phyloP scores from a whole-genome alignment of 495 filamentous ascomycete species.

The Poronia punctata region DNA sequence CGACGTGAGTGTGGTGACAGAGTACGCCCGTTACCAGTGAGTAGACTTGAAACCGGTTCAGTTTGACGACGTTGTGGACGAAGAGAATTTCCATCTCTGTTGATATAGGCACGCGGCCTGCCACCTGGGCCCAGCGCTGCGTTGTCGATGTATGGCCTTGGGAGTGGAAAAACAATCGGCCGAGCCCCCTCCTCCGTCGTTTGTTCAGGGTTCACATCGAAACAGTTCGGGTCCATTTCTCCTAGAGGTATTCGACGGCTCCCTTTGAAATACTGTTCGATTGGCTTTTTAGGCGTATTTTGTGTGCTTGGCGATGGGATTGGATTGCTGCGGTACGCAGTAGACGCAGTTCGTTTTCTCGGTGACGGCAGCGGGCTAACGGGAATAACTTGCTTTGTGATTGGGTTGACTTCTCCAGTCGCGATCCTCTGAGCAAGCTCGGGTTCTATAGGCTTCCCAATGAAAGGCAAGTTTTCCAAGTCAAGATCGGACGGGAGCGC shows the following conservation, averaged over 20 bases:
- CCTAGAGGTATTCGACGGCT: conserved; percentile 69
- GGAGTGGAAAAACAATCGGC: conserved; percentile 40
- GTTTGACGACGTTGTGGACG: conserved; percentile 30
- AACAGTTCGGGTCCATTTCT: conserved; percentile 81
- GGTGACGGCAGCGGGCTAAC: conserved; percentile 25
- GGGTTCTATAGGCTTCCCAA: conserved; percentile 64
- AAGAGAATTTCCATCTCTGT: conserved; percentile 9
- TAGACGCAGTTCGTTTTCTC: conserved; percentile 34
- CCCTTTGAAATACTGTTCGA: conserved; percentile 68
- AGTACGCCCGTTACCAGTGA: conserved; percentile 14
- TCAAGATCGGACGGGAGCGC: conserved; percentile 52
- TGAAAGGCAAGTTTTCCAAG: conserved; percentile 63
- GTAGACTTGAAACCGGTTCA: conserved; percentile 33
- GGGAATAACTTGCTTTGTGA: conserved; percentile 67
- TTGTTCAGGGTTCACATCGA: conserved; percentile 36
- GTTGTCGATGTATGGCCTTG: conserved; percentile 39
- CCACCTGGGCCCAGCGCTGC: conserved; percentile 4
- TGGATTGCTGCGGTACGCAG: conserved; percentile 10
- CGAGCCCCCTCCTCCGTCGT: conserved; percentile 24
- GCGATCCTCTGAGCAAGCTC: conserved; percentile 70
- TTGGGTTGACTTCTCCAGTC: conserved; percentile 79
- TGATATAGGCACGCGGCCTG: conserved; percentile 15
- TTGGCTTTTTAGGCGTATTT: conserved; percentile 52
- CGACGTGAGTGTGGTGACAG: conserved; percentile 26
- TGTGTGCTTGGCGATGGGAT: conserved; percentile 33